phyloP scores from a whole-genome alignment of 129 eudicot genomes.

The Ambrosia trifida region DNA sequence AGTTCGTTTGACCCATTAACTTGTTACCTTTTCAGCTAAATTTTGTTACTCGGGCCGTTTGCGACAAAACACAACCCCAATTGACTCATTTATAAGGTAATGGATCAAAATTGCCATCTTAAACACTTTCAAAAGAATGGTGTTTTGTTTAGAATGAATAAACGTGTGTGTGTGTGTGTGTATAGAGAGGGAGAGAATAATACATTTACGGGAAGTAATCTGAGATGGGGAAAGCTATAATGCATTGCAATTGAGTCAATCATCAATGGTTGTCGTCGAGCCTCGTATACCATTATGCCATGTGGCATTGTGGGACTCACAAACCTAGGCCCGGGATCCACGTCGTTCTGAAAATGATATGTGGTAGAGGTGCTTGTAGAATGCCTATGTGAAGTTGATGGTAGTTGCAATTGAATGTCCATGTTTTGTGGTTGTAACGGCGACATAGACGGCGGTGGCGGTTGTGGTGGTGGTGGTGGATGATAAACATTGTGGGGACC shows the following conservation, averaged over 20 bases:
- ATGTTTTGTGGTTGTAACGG: conserved; percentile 55
- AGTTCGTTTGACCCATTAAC: not conserved
- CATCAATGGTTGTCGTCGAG: conserved; percentile 49
- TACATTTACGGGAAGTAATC: conserved; percentile 76
- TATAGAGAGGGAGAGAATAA: conserved; percentile 14
- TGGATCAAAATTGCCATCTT: not conserved
- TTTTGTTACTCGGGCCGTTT: not conserved
- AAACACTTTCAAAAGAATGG: not conserved
- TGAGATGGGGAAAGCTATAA: conserved; percentile 56
- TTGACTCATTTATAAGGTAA: not conserved
- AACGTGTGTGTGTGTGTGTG: not conserved
- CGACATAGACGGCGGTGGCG: conserved; percentile 38
- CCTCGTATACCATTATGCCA: conserved; percentile 53
- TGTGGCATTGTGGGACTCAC: conserved; percentile 48
- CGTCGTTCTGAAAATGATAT: conserved; percentile 46
- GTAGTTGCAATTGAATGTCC: conserved; percentile 49
- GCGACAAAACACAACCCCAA: conserved; percentile 2
- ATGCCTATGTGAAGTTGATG: conserved; percentile 48
- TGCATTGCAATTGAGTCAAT: conserved; percentile 52
- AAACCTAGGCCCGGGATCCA: conserved; percentile 52
- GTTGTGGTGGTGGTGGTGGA: conserved; percentile 44
- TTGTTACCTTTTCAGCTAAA: not conserved
- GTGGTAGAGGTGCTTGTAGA: conserved; percentile 29
- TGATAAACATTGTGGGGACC: conserved; percentile 57
- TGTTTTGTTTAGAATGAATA: not conserved